Conservation (phyloP, 768 basidiomycete species). For the Crucibulum laeve region DNA sequence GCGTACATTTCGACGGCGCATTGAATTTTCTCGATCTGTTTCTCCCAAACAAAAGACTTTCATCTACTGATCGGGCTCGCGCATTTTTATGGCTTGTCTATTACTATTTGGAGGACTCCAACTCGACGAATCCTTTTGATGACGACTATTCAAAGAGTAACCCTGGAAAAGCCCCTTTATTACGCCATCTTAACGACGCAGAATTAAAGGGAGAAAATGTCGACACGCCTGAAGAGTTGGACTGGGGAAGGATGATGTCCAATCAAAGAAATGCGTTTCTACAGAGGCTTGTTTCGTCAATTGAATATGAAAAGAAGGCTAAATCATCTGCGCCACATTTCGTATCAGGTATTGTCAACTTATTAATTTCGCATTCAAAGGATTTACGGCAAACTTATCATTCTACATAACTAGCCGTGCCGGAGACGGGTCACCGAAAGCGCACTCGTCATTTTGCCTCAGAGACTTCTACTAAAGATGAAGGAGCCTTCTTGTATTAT, state of each 20-base stretch:
- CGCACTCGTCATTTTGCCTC: too few relatives aligned
- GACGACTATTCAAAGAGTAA: conserved; percentile 56
- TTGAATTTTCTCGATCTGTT: conserved; percentile 84
- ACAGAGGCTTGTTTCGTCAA: conserved; percentile 57
- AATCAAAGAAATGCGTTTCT: conserved; percentile 66
- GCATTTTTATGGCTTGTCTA: conserved; percentile 84
- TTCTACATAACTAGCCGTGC: too few relatives aligned
- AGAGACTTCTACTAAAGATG: conserved; percentile 36
- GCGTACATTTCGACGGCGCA: conserved; percentile 68
- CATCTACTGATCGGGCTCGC: conserved; percentile 67
- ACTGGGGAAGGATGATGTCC: conserved; percentile 77
- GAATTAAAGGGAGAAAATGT: conserved; percentile 68
- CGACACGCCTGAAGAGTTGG: conserved; percentile 72
- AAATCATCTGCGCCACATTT: conserved; percentile 39
- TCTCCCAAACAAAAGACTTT: conserved; percentile 62
- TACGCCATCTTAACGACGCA: conserved; percentile 49
- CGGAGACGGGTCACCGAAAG: too few relatives aligned
- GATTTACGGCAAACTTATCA: too few relatives aligned
- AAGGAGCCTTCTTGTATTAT: conserved; percentile 44
- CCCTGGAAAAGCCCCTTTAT: conserved; percentile 59
- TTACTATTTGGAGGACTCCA: conserved; percentile 71
- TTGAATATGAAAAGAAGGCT: conserved; percentile 46
- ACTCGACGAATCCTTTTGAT: conserved; percentile 68
- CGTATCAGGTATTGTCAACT: conserved; percentile 39
- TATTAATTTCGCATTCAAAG: too few relatives aligned